phyloP scores from a whole-genome alignment of 352 stramenopile genomes.

The Phytophthora pini region DNA sequence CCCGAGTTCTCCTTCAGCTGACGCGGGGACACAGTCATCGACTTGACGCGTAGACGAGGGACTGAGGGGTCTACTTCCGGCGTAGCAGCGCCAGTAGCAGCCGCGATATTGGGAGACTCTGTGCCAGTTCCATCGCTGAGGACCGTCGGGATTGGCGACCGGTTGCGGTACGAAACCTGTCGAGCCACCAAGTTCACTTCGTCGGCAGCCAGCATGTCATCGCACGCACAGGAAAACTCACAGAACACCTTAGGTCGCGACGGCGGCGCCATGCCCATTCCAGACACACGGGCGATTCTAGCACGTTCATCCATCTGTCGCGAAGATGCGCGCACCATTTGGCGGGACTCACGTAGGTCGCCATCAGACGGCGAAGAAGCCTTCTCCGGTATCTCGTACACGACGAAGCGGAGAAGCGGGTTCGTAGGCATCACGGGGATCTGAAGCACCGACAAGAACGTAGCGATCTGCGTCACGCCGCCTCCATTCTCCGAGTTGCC shows the following conservation, averaged over 20 bases:
- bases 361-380: slow-evolving; percentile 29
- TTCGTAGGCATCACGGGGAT: slow-evolving; percentile 72
- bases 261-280: slow-evolving; percentile 60
- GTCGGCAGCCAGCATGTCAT: slow-evolving; percentile 59
- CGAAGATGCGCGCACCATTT: slow-evolving; percentile 49
- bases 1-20: slow-evolving; percentile 78
- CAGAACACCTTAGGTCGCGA: slow-evolving; percentile 78
- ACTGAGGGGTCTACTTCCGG: slow-evolving; percentile 32
- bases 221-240: slow-evolving; percentile 75
- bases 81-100: slow-evolving; percentile 13
- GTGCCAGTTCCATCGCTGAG: slow-evolving; percentile 37
- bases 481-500: slow-evolving; percentile 31
- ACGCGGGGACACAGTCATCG: slow-evolving; percentile 76
- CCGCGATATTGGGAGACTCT: slow-evolving; percentile 34
- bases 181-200: slow-evolving; percentile 69
- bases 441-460: slow-evolving; percentile 82
- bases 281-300: slow-evolving; percentile 57
- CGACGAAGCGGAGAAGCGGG: slow-evolving; percentile 77
- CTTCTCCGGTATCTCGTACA: slow-evolving; percentile 81
- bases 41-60: slow-evolving; percentile 67
- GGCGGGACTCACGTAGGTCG: slow-evolving; percentile 32
- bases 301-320: slow-evolving; percentile 68
- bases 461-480: slow-evolving; percentile 60
- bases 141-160: slow-evolving; percentile 35
- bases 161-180: slow-evolving; percentile 56